Evolutionary conservation across 1,139 yeast genomes (phyloP).

Genomic region (Yamadazyma siamensis): DNA sequence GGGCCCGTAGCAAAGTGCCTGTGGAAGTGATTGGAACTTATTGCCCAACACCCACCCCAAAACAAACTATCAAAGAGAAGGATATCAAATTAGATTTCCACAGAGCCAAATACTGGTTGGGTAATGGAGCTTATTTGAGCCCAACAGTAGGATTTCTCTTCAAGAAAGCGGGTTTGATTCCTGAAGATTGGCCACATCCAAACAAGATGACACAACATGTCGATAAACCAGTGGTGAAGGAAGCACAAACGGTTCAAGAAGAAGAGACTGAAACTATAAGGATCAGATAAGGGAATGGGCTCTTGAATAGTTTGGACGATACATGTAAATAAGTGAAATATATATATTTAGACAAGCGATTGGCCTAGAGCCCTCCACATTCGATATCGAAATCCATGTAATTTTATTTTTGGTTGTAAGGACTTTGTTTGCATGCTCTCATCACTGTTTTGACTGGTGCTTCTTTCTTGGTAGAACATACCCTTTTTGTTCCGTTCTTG

Average conservation of each 20-base stretch:
- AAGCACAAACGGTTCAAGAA: constrained; percentile 26
- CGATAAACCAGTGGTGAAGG: constrained; percentile 26
- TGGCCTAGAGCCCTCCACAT: too few species aligned
- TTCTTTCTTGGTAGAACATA: too few species aligned
- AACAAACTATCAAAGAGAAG: constrained; percentile 66
- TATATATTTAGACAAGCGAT: too few species aligned
- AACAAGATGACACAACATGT: constrained; percentile 34
- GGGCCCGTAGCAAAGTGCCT: constrained; percentile 82
- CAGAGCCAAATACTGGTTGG: constrained; percentile 95
- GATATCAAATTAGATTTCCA: constrained; percentile 81
- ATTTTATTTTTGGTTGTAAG: too few species aligned
- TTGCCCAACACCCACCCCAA: constrained; percentile 76
- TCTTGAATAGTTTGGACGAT: too few species aligned
- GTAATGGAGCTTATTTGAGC: constrained; percentile 97
- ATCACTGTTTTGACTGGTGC: too few species aligned
- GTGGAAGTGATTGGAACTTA: constrained; percentile 95
- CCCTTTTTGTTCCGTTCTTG: too few species aligned
- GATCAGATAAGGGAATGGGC: too few species aligned
- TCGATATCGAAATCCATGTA: too few species aligned
- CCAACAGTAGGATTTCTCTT: constrained; percentile 75
- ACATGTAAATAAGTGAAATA: constrained; percentile 6
- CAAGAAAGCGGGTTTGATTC: constrained; percentile 75
- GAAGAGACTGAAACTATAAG: constrained; percentile 23
- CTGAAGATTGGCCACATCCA: constrained; percentile 67
- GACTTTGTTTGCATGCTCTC: too few species aligned